Base-by-base conservation (phyloP, 2,329 filamentous ascomycete species). In the Pseudocercospora fijiensis region DNA sequence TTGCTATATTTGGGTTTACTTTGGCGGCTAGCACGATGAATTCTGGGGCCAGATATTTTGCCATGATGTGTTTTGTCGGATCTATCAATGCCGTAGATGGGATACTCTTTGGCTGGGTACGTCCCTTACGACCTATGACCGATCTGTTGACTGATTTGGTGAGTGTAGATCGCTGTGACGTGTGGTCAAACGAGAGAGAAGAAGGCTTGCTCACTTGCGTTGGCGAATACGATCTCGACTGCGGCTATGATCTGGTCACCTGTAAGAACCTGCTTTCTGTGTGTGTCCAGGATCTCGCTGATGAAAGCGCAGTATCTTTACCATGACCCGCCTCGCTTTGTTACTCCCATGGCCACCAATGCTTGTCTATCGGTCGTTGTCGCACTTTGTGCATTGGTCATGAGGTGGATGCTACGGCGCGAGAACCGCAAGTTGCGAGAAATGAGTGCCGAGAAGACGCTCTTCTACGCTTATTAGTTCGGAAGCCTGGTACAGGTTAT, bases 381-480 rank as follows among this genome's bases (percentile, higher is more conserved):
- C 11, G 52, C 30, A 2, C 18, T 30, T 20, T 56, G 52, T 56
- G 52, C 30, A 16, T 56, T 56, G 27, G 52, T 20, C 11, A 28
- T 56, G 52, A 56, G 26, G 13, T 22, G 52, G 52, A 33, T 30
- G 52, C 7, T 56, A 27, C 33, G 22, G 27, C 27, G n/a, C 3
- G 52, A 56, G 27, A 56, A 56, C 37, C 52, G 52, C 10, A 56
- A 37, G 52, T 22, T 56, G 27, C 27, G 52, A 24, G 52, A 56
- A 28, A 28, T 26, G 13, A 24, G 37, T 20, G 27, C 52, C 2
- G 26, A 30, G 18, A 56, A 28, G 13, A 30, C n/a, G 52, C 18
- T 56, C 24, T 30, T 56, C 16, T 56, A 33, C 30, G 52, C 52
- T 56, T 56, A 56, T 20, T 56, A 24, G 18, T 16, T 10, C 18